These are phyloP conservation scores for Phytophthora ramorum DNA, from an alignment of 352 stramenopile species.

Conservation along the genomic window DNA sequence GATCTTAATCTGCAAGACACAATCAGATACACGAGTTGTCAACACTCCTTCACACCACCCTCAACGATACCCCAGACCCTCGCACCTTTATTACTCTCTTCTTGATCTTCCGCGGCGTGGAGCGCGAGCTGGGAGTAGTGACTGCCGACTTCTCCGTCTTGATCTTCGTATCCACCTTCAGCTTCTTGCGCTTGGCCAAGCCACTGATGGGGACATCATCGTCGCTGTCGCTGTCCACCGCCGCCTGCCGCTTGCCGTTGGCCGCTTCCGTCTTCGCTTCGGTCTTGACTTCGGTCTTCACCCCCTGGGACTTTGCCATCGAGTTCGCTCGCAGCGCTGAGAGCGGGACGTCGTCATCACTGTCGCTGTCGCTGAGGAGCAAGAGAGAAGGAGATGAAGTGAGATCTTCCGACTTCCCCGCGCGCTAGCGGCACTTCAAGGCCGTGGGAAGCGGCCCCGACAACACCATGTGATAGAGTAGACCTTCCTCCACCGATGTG, in stretches of 20 bases:
- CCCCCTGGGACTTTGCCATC: background rate
- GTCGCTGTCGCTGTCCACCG: conserved; percentile 63
- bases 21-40: background rate
- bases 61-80: conserved; percentile 2
- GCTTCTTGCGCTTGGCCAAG: conserved; percentile 63
- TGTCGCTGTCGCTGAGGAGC: conserved; percentile 65
- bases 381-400: conserved; percentile 11
- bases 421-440: background rate
- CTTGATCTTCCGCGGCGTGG: conserved; percentile 44
- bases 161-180: conserved; percentile 56
- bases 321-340: conserved; percentile 57
- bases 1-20: conserved; percentile 67
- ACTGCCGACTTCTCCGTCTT: conserved; percentile 26
- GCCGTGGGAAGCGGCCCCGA: background rate
- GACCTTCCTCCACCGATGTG: conserved; percentile 7
- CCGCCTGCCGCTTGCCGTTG: conserved; percentile 38
- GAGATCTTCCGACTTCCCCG: conserved; percentile 38
- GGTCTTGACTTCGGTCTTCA: conserved; percentile 25
- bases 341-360: conserved; percentile 82
- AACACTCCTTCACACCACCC: background rate
- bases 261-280: conserved; percentile 20
- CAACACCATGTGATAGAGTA: background rate
- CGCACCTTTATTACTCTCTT: conserved; percentile 73
- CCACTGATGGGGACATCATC: conserved; percentile 79
- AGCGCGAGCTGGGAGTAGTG: conserved; percentile 12